phyloP scores from a whole-genome alignment of 2,329 filamentous ascomycete genomes.

The Fusarium sp. region DNA sequence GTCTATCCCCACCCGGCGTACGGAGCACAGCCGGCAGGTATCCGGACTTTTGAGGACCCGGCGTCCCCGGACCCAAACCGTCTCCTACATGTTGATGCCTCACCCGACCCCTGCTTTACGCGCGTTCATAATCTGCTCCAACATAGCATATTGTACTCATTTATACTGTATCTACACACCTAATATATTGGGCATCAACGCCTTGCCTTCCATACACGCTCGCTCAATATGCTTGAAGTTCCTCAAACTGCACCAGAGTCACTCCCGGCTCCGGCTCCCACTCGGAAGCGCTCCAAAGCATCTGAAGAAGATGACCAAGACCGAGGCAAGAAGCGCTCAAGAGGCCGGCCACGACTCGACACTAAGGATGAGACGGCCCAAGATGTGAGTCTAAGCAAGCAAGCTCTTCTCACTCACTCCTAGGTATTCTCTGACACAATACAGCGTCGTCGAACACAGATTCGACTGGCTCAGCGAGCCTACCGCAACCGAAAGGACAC shows the following conservation, averaged over 20 bases:
- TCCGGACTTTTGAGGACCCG: constrained; percentile 1
- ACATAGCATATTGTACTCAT: neutral
- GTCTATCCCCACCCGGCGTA: constrained; percentile 18
- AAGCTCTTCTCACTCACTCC: neutral
- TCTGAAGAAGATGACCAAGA: constrained; percentile 51
- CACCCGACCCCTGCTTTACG: neutral
- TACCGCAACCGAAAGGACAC: constrained; percentile 88
- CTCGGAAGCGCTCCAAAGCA: constrained; percentile 42
- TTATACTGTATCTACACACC: neutral
- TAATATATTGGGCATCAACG: neutral
- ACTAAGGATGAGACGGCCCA: constrained; percentile 81
- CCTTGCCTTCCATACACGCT: neutral
- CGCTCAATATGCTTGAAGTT: constrained; percentile 20
- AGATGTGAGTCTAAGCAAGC: constrained; percentile 68
- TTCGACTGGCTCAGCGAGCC: constrained; percentile 85
- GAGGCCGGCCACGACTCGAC: constrained; percentile 80
- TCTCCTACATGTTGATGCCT: neutral
- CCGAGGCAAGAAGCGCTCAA: constrained; percentile 67
- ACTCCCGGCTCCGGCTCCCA: neutral
- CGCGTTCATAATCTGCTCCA: neutral
- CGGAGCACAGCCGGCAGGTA: constrained; percentile 19
- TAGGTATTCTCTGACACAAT: constrained; percentile 37
- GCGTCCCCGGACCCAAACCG: constrained; percentile 5
- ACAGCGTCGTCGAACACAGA: constrained; percentile 84
- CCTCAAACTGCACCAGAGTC: constrained; percentile 2